Percentiles rank a stretch among this genome's conserved stretches.
These are phyloP conservation scores for Tarenaya hassleriana DNA, from an alignment of 345 rosid species.

Conservation along the genomic window DNA sequence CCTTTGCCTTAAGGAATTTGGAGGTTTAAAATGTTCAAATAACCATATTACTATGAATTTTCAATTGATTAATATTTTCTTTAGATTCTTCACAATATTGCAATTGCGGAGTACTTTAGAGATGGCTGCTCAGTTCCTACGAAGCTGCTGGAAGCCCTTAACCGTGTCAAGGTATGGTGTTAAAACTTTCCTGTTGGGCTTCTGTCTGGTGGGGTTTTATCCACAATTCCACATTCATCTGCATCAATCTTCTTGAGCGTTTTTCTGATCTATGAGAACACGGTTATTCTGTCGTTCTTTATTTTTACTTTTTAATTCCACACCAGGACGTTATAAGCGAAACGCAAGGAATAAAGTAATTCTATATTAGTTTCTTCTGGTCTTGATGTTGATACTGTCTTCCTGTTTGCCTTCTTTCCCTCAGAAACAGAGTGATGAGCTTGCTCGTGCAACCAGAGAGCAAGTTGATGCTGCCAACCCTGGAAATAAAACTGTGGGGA, in stretches of 20 bases:
- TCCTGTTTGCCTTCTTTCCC: not conserved
- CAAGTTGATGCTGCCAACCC: slow-evolving; percentile 46
- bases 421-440: slow-evolving; percentile 67
- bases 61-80: slow-evolving; percentile 15
- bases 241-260: not conserved
- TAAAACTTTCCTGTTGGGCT: not conserved
- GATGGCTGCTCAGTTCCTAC: slow-evolving; percentile 69
- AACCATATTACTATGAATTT: slow-evolving; percentile 4
- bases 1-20: too few species aligned
- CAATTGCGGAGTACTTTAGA: slow-evolving; percentile 63
- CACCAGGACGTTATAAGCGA: not conserved
- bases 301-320: not conserved
- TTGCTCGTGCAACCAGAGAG: slow-evolving; percentile 61
- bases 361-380: not conserved
- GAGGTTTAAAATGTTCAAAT: not conserved
- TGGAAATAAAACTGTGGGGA: slow-evolving; percentile 42
- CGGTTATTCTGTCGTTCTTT: not conserved
- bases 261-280: slow-evolving; percentile 1
- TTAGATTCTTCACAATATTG: slow-evolving; percentile 90
- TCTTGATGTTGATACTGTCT: slow-evolving; percentile 19
- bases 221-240: not conserved
- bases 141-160: slow-evolving; percentile 67
- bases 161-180: slow-evolving; percentile 55
- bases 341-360: not conserved
- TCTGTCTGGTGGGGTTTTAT: not conserved